A percentile compares a stretch with the other conserved stretches of the same genome.
phyloP scores from a whole-genome alignment of 441 rosid species.

The Croton laevigatus region DNA sequence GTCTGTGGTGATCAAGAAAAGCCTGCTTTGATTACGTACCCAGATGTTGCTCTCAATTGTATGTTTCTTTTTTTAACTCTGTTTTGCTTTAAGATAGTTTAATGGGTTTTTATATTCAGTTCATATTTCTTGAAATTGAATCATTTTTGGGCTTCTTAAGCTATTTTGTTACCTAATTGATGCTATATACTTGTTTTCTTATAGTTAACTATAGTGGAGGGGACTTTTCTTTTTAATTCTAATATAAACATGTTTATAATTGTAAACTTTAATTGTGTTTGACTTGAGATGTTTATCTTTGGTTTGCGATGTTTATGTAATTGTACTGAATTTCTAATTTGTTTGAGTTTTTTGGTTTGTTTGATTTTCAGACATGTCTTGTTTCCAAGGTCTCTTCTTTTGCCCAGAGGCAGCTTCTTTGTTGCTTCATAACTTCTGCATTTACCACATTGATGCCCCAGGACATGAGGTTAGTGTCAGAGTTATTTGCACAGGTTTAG shows the following conservation, averaged over 20 bases:
- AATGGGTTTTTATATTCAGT: slow-evolving; percentile 10
- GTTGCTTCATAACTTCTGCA: slow-evolving; percentile 79
- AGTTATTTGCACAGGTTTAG: slow-evolving; percentile 21
- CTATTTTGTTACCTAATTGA: neutral
- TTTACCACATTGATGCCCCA: slow-evolving; percentile 84
- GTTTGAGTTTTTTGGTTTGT: slow-evolving; percentile 17
- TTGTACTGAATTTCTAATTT: slow-evolving; percentile 13
- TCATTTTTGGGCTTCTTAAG: neutral
- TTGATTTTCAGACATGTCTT: slow-evolving; percentile 52
- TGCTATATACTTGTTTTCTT: neutral
- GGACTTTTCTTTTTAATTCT: neutral
- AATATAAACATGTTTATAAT: slow-evolving; percentile 1
- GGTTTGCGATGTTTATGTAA: neutral
- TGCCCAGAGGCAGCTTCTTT: slow-evolving; percentile 79
- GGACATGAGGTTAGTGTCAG: slow-evolving; percentile 81
- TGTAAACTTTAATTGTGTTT: neutral
- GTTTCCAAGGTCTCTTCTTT: slow-evolving; percentile 75
- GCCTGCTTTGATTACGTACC: slow-evolving; percentile 82
- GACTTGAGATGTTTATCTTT: neutral
- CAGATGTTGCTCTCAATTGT: slow-evolving; percentile 89
- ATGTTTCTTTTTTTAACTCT: slow-evolving; percentile 25
- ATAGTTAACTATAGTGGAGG: neutral
- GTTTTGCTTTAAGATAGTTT: neutral
- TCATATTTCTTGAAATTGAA: neutral
- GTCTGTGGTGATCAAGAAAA: slow-evolving; percentile 75